phyloP scores from a whole-genome alignment of 306 rosid species.

The Lotus japonicus region DNA sequence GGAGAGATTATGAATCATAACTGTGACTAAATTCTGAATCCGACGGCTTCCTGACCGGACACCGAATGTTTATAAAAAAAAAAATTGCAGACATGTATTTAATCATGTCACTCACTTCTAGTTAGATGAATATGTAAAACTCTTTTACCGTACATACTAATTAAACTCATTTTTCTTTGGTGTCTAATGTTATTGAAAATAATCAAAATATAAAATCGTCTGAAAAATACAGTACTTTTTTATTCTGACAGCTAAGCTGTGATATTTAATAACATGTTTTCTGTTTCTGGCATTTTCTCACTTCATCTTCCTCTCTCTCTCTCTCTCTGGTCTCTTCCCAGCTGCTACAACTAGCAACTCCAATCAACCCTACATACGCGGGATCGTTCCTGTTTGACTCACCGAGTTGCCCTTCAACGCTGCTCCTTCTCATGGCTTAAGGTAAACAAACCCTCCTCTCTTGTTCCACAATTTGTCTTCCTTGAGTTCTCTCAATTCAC shows the following conservation, averaged over 20 bases:
- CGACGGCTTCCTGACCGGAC: no score
- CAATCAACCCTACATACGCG: neutral
- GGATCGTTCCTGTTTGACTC: constrained; percentile 21
- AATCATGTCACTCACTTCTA: no score
- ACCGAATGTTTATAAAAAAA: no score
- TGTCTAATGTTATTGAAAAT: no score
- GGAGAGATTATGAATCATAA: no score
- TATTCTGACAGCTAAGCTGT: neutral
- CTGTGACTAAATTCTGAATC: no score
- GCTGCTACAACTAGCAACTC: constrained; percentile 6
- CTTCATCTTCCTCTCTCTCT: neutral
- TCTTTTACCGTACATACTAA: no score
- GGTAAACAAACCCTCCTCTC: constrained; percentile 11
- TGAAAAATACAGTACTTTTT: no score
- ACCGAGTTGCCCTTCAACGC: constrained; percentile 19
- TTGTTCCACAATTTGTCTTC: neutral
- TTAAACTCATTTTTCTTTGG: no score
- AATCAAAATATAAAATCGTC: no score
- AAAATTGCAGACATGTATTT: no score
- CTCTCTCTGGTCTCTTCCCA: neutral
- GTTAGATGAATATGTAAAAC: no score
- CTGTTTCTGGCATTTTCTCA: neutral
- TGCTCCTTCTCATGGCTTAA: neutral
- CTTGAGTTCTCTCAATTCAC: neutral
- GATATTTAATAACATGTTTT: neutral